These are phyloP conservation scores for Neonectria ditissima DNA, from an alignment of 2,329 filamentous ascomycete species.

Conservation along the genomic window DNA sequence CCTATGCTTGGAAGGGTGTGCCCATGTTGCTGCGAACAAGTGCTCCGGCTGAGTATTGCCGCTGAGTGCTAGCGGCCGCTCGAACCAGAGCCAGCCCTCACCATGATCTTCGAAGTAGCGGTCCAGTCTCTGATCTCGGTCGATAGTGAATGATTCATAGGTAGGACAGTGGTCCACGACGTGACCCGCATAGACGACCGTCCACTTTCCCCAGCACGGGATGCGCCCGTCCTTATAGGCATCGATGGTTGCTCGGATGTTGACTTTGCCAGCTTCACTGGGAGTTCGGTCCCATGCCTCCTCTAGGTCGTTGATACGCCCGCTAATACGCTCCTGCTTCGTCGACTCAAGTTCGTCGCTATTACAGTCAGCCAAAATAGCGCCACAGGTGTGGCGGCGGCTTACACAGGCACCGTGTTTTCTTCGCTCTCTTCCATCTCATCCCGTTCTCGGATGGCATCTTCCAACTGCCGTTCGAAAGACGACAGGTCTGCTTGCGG, in stretches of 20 bases:
- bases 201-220: constrained; percentile 42
- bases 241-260: constrained; percentile 37
- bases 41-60: constrained; percentile 29
- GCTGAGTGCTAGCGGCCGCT: constrained; percentile 36
- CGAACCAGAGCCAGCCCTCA: constrained; percentile 45
- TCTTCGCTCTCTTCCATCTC: constrained; percentile 41
- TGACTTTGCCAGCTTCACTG: constrained; percentile 26
- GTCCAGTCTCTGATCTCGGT: constrained; percentile 39
- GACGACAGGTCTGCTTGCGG: constrained; percentile 38
- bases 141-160: constrained; percentile 42
- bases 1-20: constrained; percentile 24
- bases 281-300: constrained; percentile 22
- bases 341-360: constrained; percentile 43
- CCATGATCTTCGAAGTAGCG: constrained; percentile 37
- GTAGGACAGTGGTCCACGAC: constrained; percentile 37
- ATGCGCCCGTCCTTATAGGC: constrained; percentile 37
- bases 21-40: constrained; percentile 43
- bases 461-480: constrained; percentile 34
- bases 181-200: constrained; percentile 39
- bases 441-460: constrained; percentile 19
- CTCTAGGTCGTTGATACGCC: constrained; percentile 22
- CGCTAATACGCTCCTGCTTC: constrained; percentile 30
- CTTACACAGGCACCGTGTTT: constrained; percentile 39
- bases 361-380: constrained; percentile 10
- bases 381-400: too few relatives aligned